Evolutionary conservation across 129 eudicot species (phyloP).

Genomic region (Lonicera japonica): DNA sequence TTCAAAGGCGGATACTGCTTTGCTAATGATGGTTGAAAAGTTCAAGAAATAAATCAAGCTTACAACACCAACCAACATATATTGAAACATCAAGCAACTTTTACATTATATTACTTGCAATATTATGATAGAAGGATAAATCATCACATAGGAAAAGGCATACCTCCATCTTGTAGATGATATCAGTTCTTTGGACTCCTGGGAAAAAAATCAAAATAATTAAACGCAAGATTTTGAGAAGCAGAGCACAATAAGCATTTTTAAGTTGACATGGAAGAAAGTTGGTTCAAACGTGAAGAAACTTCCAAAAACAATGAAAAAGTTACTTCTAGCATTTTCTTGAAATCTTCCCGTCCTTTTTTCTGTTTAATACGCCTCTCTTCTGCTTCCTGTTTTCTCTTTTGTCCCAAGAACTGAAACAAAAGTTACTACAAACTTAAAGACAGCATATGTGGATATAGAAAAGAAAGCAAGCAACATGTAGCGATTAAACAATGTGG

Average conservation of each 20-base stretch:
- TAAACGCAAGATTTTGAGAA: background rate
- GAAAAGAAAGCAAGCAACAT: slow-evolving; percentile 7
- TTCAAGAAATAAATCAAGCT: slow-evolving; percentile 5
- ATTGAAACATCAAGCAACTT: background rate
- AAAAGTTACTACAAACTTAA: slow-evolving; percentile 16
- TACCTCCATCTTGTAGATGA: slow-evolving; percentile 84
- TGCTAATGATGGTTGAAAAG: slow-evolving; percentile 32
- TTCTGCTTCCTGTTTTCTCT: slow-evolving; percentile 84
- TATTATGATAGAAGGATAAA: background rate
- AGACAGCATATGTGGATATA: background rate
- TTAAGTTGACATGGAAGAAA: too few relatives aligned
- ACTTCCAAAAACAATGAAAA: background rate
- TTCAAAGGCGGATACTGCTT: slow-evolving; percentile 56
- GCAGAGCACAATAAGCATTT: too few relatives aligned
- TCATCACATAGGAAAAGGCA: slow-evolving; percentile 10
- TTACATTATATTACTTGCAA: background rate
- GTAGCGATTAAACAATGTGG: background rate
- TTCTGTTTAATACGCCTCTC: slow-evolving; percentile 72
- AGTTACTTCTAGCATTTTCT: slow-evolving; percentile 72
- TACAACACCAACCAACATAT: background rate
- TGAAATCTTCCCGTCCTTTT: slow-evolving; percentile 76
- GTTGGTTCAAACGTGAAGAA: too few relatives aligned
- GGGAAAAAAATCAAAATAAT: slow-evolving; percentile 6
- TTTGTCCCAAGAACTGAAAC: slow-evolving; percentile 64
- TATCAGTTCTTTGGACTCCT: slow-evolving; percentile 76